Base-by-base conservation (phyloP, 257 asterid species). In the Solanum ossicruentum region DNA sequence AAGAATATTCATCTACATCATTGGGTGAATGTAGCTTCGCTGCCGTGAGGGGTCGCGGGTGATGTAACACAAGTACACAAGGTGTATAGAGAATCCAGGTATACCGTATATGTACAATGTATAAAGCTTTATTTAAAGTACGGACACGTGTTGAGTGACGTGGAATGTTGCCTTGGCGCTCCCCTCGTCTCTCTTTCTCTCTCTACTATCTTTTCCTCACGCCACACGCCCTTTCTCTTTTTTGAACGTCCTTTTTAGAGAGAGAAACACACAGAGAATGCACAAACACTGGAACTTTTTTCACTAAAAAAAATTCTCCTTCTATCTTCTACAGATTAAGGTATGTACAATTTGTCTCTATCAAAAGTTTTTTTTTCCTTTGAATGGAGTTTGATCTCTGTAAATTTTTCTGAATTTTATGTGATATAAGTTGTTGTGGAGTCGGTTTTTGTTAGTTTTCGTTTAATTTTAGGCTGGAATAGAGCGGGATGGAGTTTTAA, bases 71-170 rank as follows among this genome's bases (percentile, higher is more conserved):
- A 65, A 54, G 16, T 11, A 49, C 54, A 49, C 54, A 5, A 13
- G 3, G 18, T 5, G 72, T 28, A 65, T 65, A 28, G n/a, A 15
- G 32, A 47, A 12, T 12, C 69, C 71, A 60, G 57, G 66, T 51
- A 1, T 71, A 41, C 18, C 11, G 83, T 66, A 65, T 57, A 84
- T 13, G 4, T 85, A 82, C 21, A 55, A 55, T 54, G n/a, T 73
- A 43, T 47, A 54, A 58, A 43, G 67, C 81, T 51, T 57, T 84
- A 85, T 55, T 73, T 82, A 55, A 77, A 77, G 82, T 67, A 67
- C 26, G 55, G 93, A 93, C 98, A 93, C 99, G 98, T 96, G 97
- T 90, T 86, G 20, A 49, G 84, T 93, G 98, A 96, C 99, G 95
- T 93, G 99, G 97, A 88, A 65, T 86, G 91, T 87, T 89, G 93